phyloP scores from a whole-genome alignment of 371 early-diverging fungal genomes.

The Lichtheimia ornata region DNA sequence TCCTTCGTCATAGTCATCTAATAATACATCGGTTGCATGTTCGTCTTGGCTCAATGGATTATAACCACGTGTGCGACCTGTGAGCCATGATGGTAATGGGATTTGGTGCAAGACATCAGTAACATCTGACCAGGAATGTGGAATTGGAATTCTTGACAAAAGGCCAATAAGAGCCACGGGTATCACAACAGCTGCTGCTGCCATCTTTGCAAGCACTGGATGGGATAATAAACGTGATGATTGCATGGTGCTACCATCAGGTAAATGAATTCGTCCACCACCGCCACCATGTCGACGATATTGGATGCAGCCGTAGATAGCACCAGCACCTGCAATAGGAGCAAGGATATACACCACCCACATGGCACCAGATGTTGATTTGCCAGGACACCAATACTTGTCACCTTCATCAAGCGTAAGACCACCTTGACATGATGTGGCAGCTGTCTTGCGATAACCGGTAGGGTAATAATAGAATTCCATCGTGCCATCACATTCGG shows the following conservation, averaged over 20 bases:
- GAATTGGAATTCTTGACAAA: constrained; percentile 41
- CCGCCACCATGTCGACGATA: constrained; percentile 39
- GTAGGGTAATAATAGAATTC: constrained; percentile 62
- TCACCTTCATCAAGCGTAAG: constrained; percentile 55
- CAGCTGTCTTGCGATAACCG: constrained; percentile 78
- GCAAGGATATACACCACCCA: constrained; percentile 41
- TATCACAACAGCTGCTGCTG: constrained; percentile 39
- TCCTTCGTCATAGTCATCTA: constrained; percentile 53
- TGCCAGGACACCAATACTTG: constrained; percentile 71
- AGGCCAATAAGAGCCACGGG: constrained; percentile 42
- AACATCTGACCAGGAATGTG: constrained; percentile 31
- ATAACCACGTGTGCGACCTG: constrained; percentile 26
- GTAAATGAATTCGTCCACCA: constrained; percentile 46
- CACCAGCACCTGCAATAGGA: constrained; percentile 40
- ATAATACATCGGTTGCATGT: constrained; percentile 38
- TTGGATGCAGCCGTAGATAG: constrained; percentile 35
- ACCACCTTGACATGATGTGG: constrained; percentile 70
- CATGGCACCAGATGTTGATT: constrained; percentile 33
- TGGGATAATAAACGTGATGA: constrained; percentile 27
- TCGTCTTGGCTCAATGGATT: constrained; percentile 51
- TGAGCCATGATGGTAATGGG: constrained; percentile 29
- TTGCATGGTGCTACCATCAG: constrained; percentile 23
- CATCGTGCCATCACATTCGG: constrained; percentile 56
- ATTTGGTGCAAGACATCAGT: constrained; percentile 23
- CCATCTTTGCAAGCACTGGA: constrained; percentile 39